A percentile compares a stretch with the other conserved stretches of the same genome.
Conservation (phyloP, 163 green algal species). For the Botryococcus braunii region DNA sequence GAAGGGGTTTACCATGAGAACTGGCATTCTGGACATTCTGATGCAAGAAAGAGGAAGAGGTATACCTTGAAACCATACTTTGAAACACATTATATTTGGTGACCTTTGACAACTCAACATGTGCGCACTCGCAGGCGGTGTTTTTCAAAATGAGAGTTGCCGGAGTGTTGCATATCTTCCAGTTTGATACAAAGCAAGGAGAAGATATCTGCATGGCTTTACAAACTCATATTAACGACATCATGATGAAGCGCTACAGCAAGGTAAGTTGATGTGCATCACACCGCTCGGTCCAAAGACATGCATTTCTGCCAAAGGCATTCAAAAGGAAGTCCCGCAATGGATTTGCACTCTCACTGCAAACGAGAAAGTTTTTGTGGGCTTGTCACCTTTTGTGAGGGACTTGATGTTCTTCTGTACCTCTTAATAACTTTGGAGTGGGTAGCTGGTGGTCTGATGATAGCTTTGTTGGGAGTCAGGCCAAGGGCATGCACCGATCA, state of each 20-base stretch:
- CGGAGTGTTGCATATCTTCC: conserved; percentile 95
- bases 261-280: conserved; percentile 30
- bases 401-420: no score
- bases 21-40: no score
- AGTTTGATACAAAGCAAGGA: conserved; percentile 89
- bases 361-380: not conserved
- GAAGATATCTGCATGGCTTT: conserved; percentile 98
- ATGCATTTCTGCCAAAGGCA: not conserved
- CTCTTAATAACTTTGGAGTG: no score
- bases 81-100: not conserved
- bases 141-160: conserved; percentile 99
- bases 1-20: no score
- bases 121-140: conserved; percentile 74
- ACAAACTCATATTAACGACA: conserved; percentile 99
- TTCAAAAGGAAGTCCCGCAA: not conserved
- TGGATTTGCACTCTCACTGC: not conserved
- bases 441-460: no score
- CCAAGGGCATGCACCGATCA: no score
- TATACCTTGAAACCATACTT: not conserved
- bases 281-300: not conserved
- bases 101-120: not conserved
- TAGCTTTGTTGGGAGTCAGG: no score
- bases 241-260: conserved; percentile 88
- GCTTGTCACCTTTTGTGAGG: no score
- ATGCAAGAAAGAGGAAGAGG: no score